Base-by-base conservation (phyloP, 2,329 filamentous ascomycete species). In the Exophiala sideris region DNA sequence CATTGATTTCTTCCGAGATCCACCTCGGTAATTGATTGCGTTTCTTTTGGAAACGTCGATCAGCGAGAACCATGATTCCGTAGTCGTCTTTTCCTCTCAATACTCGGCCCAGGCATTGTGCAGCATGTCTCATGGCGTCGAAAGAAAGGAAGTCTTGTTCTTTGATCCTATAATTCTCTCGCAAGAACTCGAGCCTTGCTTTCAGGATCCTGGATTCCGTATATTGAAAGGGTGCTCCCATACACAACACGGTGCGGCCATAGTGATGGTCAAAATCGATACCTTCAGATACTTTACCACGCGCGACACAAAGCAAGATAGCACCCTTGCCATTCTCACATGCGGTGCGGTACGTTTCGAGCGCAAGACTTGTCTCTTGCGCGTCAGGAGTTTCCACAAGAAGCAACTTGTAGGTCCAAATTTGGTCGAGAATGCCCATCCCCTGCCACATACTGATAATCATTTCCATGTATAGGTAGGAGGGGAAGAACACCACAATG, bases 241-340 rank as follows among this genome's bases (percentile, higher is more conserved):
- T 96, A 68, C 91, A 96, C 45, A 99, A 70, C 73, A 99, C 95
- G 10, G 92, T 94, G 51, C 94, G 87, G 36, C 94, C 94, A 70
- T 96, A 99, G 66, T 99, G 94, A 67, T 99, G 94, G 70, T 99
- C 94, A 66, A 99, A 99, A 83, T 99, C 94, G 63, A 99, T 97
- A 45, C 95, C 95, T 71, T 99, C 94, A 0, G 88, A 94, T 7
- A 99, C 95, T 70, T 99, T 99, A 32, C 94, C 94, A 70, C 94
- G 88, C 1, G 94, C 94, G 70, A 99, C 94, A 68, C 92, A 97
- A 4, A 99, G 82, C 2, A 99, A 76, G 11, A 99, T 86, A 1
- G 94, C 95, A 14, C 94, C 94, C 53, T 95, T 85, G 11, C 94
- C 95, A 67, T 99, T 99, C 75, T 91, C 96, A 72, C 94, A 99